These are phyloP conservation scores for Sindora glabra DNA, from an alignment of 306 rosid species.

Conservation along the genomic window DNA sequence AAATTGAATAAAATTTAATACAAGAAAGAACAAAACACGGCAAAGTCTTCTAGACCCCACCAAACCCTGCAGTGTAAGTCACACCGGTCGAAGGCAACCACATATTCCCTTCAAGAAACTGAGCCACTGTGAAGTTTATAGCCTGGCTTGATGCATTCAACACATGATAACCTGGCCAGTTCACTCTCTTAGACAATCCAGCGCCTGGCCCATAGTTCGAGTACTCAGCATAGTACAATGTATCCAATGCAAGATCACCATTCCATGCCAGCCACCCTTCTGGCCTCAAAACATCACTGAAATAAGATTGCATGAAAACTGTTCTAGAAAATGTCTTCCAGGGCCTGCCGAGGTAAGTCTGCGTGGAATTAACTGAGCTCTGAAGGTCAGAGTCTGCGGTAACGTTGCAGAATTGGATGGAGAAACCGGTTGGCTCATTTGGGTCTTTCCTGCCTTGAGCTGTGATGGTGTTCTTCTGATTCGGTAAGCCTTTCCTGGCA, in stretches of 20 bases:
- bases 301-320: slow-evolving; percentile 44
- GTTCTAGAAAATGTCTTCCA: slow-evolving; percentile 83
- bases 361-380: slow-evolving; percentile 11
- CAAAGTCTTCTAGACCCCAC: background rate
- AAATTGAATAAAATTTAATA: background rate
- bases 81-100: slow-evolving; percentile 88
- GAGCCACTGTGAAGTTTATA: slow-evolving; percentile 42
- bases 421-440: slow-evolving; percentile 66
- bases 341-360: slow-evolving; percentile 71
- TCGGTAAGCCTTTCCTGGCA: slow-evolving; percentile 45
- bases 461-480: slow-evolving; percentile 80
- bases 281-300: slow-evolving; percentile 39
- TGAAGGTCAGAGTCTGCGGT: slow-evolving; percentile 52
- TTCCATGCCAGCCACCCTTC: slow-evolving; percentile 92
- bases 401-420: slow-evolving; percentile 74
- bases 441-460: slow-evolving; percentile 83
- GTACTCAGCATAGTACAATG: slow-evolving; percentile 66
- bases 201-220: slow-evolving; percentile 65
- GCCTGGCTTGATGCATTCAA: slow-evolving; percentile 39
- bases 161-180: slow-evolving; percentile 64
- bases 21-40: background rate
- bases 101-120: slow-evolving; percentile 58
- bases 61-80: slow-evolving; percentile 44
- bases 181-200: slow-evolving; percentile 27
- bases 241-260: slow-evolving; percentile 33